These are phyloP conservation scores for Diaporthe vexans DNA, from an alignment of 2,329 filamentous ascomycete genomes.

Conservation along the genomic window DNA sequence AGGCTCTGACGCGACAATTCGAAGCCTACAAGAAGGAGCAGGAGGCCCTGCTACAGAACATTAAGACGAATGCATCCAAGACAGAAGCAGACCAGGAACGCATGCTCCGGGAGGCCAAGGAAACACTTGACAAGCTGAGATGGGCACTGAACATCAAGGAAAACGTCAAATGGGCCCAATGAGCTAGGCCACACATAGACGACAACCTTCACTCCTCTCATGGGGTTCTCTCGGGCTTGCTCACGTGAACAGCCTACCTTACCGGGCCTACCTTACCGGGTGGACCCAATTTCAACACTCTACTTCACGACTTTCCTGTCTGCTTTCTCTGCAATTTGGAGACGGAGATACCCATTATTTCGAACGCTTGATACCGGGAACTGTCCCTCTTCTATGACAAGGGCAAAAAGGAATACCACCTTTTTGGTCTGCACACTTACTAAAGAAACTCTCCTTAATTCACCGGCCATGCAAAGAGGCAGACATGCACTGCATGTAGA, in stretches of 20 bases:
- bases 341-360: constrained; percentile 40
- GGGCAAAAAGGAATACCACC: neutral
- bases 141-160: constrained; percentile 80
- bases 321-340: constrained; percentile 26
- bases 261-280: neutral
- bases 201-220: neutral
- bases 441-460: constrained; percentile 36
- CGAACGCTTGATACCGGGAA: constrained; percentile 24
- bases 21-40: constrained; percentile 75
- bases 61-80: constrained; percentile 69
- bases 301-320: constrained; percentile 22
- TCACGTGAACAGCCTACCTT: neutral
- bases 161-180: constrained; percentile 69
- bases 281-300: neutral
- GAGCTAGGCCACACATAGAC: constrained; percentile 42
- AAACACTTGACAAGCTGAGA: constrained; percentile 76
- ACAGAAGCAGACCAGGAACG: constrained; percentile 74
- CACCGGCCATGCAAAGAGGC: constrained; percentile 19
- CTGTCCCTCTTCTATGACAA: constrained; percentile 2
- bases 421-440: constrained; percentile 32
- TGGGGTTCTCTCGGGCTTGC: neutral
- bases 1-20: constrained; percentile 71
- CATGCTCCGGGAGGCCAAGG: constrained; percentile 69
- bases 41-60: constrained; percentile 70
- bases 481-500: constrained; percentile 16